These are phyloP conservation scores for Backusella psychrophila DNA, from an alignment of 192 early-diverging fungal species.

Conservation along the genomic window DNA sequence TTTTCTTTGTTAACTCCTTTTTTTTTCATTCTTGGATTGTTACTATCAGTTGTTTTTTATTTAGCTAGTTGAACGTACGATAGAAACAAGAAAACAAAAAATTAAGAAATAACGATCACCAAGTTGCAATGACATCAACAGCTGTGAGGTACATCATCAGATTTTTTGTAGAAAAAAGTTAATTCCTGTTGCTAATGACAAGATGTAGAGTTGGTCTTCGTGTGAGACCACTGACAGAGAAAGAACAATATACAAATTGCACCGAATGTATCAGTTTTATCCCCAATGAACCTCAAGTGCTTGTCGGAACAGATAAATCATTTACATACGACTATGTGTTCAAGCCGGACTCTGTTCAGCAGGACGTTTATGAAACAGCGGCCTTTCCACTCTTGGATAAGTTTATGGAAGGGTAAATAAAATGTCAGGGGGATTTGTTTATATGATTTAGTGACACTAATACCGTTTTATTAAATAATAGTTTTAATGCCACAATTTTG, in stretches of 20 bases:
- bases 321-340: conserved; percentile 76
- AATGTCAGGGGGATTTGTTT: background rate
- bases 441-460: conserved; percentile 3
- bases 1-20: conserved; percentile 13
- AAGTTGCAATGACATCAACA: conserved; percentile 19
- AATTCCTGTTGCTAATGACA: background rate
- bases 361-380: conserved; percentile 56
- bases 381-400: conserved; percentile 60
- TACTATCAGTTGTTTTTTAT: background rate
- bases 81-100: background rate
- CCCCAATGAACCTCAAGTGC: conserved; percentile 58
- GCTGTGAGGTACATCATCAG: conserved; percentile 35
- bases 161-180: background rate
- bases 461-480: conserved; percentile 12
- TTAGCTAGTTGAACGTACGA: conserved; percentile 8
- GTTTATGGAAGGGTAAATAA: conserved; percentile 72
- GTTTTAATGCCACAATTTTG: conserved; percentile 92
- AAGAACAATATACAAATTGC: conserved; percentile 69
- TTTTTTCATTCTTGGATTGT: background rate
- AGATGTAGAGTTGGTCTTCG: conserved; percentile 69
- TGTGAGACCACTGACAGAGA: conserved; percentile 71
- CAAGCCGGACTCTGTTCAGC: conserved; percentile 49
- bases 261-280: conserved; percentile 59
- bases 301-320: conserved; percentile 59
- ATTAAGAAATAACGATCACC: background rate